Evolutionary conservation across 139 green algal genomes (phyloP).

Genomic region (Haematococcus sp.): DNA sequence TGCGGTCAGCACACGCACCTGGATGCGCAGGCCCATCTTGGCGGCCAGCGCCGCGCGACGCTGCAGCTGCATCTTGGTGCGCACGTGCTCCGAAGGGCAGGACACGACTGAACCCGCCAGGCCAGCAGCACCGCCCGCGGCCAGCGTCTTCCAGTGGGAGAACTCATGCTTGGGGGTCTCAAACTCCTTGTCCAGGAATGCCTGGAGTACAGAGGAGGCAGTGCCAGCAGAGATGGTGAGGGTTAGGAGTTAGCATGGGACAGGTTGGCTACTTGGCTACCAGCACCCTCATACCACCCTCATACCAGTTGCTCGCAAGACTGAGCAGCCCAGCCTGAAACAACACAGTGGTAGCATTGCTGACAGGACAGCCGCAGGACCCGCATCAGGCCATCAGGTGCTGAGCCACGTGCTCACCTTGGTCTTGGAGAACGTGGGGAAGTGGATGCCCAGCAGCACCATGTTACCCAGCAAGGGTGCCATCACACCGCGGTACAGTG

Average conservation of each 20-base stretch:
- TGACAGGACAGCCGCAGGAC: no score
- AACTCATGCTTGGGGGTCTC: background rate
- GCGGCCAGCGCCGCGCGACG: background rate
- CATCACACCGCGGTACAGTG: constrained; percentile 11
- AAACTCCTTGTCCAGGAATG: background rate
- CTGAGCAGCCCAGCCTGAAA: no score
- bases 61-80: constrained; percentile 14
- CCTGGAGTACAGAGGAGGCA: no score
- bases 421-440: background rate
- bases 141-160: background rate
- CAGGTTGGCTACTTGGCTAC: no score
- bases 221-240: no score
- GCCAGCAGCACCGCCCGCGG: background rate
- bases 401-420: no score
- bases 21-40: constrained; percentile 11
- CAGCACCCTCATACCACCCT: no score
- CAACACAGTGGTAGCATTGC: no score
- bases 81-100: constrained; percentile 7
- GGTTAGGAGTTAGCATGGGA: no score
- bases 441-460: constrained; percentile 13
- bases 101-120: background rate
- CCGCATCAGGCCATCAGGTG: no score
- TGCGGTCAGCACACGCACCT: background rate
- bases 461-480: constrained; percentile 12
- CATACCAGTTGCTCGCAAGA: no score